Evolutionary conservation across 306 rosid genomes (phyloP).

Genomic region (Dryas octopetala): DNA sequence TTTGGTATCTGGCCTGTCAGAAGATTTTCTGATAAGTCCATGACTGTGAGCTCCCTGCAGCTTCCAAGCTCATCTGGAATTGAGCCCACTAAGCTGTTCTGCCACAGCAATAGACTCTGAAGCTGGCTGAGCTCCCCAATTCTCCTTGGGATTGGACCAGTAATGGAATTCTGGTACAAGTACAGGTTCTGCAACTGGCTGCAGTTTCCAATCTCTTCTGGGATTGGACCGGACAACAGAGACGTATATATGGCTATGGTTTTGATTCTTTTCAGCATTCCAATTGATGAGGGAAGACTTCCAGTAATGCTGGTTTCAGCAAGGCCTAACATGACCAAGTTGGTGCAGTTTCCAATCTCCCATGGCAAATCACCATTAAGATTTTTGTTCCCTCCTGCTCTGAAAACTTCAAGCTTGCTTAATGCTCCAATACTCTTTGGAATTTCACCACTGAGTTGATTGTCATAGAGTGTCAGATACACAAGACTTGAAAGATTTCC

Average conservation of each 20-base stretch:
- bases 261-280: constrained; percentile 54
- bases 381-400: constrained; percentile 77
- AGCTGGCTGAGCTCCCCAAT: constrained; percentile 66
- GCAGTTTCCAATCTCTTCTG: constrained; percentile 89
- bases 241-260: constrained; percentile 71
- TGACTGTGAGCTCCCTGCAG: constrained; percentile 52
- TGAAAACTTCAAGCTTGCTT: constrained; percentile 50
- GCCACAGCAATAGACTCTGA: constrained; percentile 63
- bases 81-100: constrained; percentile 60
- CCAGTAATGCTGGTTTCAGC: constrained; percentile 86
- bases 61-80: constrained; percentile 70
- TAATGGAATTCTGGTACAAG: constrained; percentile 69
- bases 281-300: constrained; percentile 66
- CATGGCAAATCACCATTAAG: constrained; percentile 68
- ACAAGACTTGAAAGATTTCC: constrained; percentile 67
- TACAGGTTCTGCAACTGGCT: constrained; percentile 63
- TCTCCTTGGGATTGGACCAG: constrained; percentile 61
- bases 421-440: constrained; percentile 70
- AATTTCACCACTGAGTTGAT: constrained; percentile 59
- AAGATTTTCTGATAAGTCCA: constrained; percentile 73
- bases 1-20: constrained; percentile 74
- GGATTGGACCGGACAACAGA: constrained; percentile 62
- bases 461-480: constrained; percentile 65
- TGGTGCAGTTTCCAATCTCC: constrained; percentile 85
- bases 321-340: constrained; percentile 70